A percentile compares a stretch with the other conserved stretches of the same genome.
phyloP scores from a whole-genome alignment of 1,139 yeast genomes.

The Hansenula lynferdii region DNA sequence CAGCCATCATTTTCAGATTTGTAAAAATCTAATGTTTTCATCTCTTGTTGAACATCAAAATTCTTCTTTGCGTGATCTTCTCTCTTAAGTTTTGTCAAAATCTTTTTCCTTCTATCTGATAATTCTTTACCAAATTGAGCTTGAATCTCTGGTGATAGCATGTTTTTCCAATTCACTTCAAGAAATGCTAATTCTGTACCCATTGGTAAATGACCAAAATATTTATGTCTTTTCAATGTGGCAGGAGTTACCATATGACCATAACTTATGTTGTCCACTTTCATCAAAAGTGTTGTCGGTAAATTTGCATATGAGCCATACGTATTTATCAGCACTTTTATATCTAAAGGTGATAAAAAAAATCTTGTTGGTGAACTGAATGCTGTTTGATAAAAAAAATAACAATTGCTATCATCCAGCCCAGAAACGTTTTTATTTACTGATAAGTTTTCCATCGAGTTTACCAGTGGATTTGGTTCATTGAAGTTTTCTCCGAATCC shows the following conservation, averaged over 20 bases:
- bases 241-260: constrained; percentile 53
- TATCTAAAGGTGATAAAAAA: constrained; percentile 75
- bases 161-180: constrained; percentile 73
- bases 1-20: constrained; percentile 46
- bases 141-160: constrained; percentile 49
- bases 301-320: constrained; percentile 59
- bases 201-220: constrained; percentile 73
- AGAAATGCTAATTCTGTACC: constrained; percentile 83
- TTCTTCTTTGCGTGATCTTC: constrained; percentile 63
- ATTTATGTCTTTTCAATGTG: constrained; percentile 58
- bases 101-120: constrained; percentile 49
- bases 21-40: constrained; percentile 50
- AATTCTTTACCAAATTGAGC: constrained; percentile 54
- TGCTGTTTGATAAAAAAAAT: constrained; percentile 68
- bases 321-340: constrained; percentile 60
- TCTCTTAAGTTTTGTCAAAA: constrained; percentile 47
- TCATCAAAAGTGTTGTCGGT: constrained; percentile 59
- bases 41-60: constrained; percentile 62
- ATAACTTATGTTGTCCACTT: constrained; percentile 65
- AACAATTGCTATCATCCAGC: constrained; percentile 36
- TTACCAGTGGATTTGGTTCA: constrained; percentile 17
- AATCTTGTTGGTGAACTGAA: constrained; percentile 61
- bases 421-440: constrained; percentile 14
- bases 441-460: constrained; percentile 16
- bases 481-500: constrained; percentile 13